Conservation (phyloP, 805 yeast genomes). For the Starmerella apis region DNA sequence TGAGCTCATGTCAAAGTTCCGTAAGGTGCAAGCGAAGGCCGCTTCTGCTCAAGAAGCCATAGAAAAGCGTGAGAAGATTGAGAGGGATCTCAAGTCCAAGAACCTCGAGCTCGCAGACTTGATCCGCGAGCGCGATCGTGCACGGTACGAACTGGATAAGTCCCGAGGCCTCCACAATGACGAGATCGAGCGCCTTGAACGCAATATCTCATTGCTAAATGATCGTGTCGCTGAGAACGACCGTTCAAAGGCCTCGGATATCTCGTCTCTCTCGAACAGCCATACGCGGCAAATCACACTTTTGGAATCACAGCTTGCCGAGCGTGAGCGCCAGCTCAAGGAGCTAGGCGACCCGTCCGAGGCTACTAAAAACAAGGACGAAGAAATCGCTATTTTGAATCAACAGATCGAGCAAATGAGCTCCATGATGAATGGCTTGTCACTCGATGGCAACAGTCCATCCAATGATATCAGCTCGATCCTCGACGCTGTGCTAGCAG, state of each 20-base stretch:
- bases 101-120: slow-evolving; percentile 80
- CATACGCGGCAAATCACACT: slow-evolving; percentile 19
- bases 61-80: slow-evolving; percentile 68
- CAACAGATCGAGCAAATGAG: slow-evolving; percentile 54
- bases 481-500: slow-evolving; percentile 56
- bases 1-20: slow-evolving; percentile 62
- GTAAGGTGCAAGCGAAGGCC: slow-evolving; percentile 75
- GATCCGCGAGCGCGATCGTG: slow-evolving; percentile 81
- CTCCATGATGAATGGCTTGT: slow-evolving; percentile 49
- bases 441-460: slow-evolving; percentile 24
- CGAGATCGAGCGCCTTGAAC: slow-evolving; percentile 54
- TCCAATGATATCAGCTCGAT: slow-evolving; percentile 34
- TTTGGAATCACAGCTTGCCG: slow-evolving; percentile 23
- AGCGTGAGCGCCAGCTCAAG: slow-evolving; percentile 27
- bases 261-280: slow-evolving; percentile 38
- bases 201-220: slow-evolving; percentile 53
- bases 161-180: slow-evolving; percentile 52
- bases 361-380: slow-evolving; percentile 53
- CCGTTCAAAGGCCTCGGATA: slow-evolving; percentile 51
- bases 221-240: slow-evolving; percentile 50
- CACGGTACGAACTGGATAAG: slow-evolving; percentile 70
- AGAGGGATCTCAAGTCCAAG: slow-evolving; percentile 73
- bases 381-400: slow-evolving; percentile 67
- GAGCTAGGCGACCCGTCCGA: slow-evolving; percentile 30
- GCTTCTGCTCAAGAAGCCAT: slow-evolving; percentile 84